Conservation (phyloP, 805 yeast species). For the Myxozyma nipponensis region DNA sequence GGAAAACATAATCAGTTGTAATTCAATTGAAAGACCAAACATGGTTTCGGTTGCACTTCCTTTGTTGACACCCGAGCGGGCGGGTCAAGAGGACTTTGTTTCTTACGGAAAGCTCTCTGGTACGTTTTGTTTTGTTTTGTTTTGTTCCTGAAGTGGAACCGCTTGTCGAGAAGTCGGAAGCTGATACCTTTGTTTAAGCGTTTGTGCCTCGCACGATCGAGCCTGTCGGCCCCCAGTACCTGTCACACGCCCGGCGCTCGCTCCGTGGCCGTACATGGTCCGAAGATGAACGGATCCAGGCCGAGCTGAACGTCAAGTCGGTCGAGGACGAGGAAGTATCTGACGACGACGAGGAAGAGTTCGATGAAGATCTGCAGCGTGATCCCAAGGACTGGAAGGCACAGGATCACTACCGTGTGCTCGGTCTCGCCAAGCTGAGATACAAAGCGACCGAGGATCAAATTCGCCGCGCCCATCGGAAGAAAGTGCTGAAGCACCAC, state of each 20-base stretch:
- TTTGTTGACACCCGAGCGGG: constrained; percentile 7
- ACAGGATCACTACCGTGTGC: constrained; percentile 92
- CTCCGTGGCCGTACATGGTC: constrained; percentile 98
- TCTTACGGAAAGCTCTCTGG: constrained; percentile 9
- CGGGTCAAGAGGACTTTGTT: constrained; percentile 10
- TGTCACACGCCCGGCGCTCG: constrained; percentile 95
- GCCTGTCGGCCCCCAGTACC: constrained; percentile 93
- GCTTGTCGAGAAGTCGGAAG: neutral
- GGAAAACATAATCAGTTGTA: too few relatives aligned
- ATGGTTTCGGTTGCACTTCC: constrained; percentile 15
- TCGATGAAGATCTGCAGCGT: constrained; percentile 72
- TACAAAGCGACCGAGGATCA: constrained; percentile 88
- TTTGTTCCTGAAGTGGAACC: neutral
- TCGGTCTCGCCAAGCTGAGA: constrained; percentile 89
- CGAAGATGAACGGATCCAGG: constrained; percentile 90
- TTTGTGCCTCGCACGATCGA: constrained; percentile 64
- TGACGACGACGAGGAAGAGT: constrained; percentile 64
- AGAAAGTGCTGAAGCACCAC: constrained; percentile 92
- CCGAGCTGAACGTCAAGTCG: constrained; percentile 73
- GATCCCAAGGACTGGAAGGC: constrained; percentile 99
- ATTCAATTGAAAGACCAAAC: too few relatives aligned
- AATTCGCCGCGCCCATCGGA: constrained; percentile 91
- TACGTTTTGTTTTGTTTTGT: neutral
- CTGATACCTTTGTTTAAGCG: constrained; percentile 10
- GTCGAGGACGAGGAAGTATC: constrained; percentile 55